Conservation (phyloP, 2,329 filamentous ascomycete genomes). For the Nemania diffusa region DNA sequence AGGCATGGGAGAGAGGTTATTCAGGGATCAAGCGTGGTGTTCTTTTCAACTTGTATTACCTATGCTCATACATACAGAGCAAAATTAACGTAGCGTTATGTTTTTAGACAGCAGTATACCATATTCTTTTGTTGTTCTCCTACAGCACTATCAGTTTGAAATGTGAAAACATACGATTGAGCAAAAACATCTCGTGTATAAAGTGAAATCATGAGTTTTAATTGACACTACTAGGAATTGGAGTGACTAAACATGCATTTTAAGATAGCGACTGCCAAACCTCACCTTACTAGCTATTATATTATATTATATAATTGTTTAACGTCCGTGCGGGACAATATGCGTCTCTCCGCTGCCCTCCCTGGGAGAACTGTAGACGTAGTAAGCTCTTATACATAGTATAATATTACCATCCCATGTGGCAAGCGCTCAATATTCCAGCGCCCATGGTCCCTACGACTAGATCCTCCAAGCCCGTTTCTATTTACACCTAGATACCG, state of each 20-base stretch:
- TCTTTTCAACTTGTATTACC: not conserved
- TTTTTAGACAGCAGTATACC: conserved; percentile 18
- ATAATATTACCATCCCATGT: too few relatives aligned
- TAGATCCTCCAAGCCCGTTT: too few relatives aligned
- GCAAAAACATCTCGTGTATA: not conserved
- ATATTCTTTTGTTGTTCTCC: not conserved
- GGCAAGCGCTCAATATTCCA: too few relatives aligned
- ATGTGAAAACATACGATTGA: not conserved
- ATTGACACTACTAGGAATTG: not conserved
- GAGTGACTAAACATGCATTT: not conserved
- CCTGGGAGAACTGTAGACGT: too few relatives aligned
- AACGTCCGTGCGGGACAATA: too few relatives aligned
- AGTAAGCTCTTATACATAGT: too few relatives aligned
- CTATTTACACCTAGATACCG: too few relatives aligned
- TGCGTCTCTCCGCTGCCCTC: too few relatives aligned
- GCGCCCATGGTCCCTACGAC: too few relatives aligned
- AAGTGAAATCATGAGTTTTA: not conserved
- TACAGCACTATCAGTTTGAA: not conserved
- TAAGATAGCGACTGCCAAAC: not conserved
- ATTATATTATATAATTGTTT: too few relatives aligned
- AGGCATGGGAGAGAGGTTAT: not conserved
- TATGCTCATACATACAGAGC: not conserved
- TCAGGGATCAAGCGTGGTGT: conserved; percentile 15
- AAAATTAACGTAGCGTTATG: conserved; percentile 1
- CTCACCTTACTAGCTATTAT: not conserved